Evolutionary conservation across 768 basidiomycete genomes (phyloP), one percentile per base, ranked within the genome.

Genomic region (Postia placenta): DNA sequence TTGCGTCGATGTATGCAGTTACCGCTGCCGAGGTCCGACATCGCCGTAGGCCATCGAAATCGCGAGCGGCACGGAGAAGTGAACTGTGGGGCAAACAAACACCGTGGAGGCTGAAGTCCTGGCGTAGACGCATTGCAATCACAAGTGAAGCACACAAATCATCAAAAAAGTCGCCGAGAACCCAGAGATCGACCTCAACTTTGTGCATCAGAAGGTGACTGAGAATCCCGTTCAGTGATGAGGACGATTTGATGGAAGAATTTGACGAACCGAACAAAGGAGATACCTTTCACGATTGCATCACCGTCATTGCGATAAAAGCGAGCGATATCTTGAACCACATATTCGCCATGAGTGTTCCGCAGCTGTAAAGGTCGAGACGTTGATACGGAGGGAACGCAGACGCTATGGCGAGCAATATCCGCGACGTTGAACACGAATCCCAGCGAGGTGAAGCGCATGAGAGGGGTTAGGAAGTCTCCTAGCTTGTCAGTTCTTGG

Each of bases 81-180:
- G 54, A 59, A 44, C 57, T 56, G 5, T 50, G 53, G 4, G 58
- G 58, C 24, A 47, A 33, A 23, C 73, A 72, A 23, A 79, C 54
- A 12, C 68, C 65, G 56, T 83, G 74, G 0, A 80, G 59, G 14
- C 52, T 39, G 37, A 56, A 40, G 4, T 19, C 19, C 11, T 33
- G 42, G 51, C 56, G 52, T 47, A 62, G 57, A 0, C 60, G 62
- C 37, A 58, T 57, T 1, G 67, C 65, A 2, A 82, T 48, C 4
- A 76, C 63, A 4, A 70, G 55, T 12, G 66, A 67, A 5, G 66
- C 67, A 38, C 74, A 72, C 1, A 83, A 57, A 9, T 62, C 60
- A 35, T 85, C 83, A 12, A 80, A 50, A 37, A 74, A 63, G 46
- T 76, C 71, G 47, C 79, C 83, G 3, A 84, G 60, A 6, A 75